These are phyloP conservation scores for Colletotrichum sp. DNA, from an alignment of 2,329 filamentous ascomycete species.

Conservation along the genomic window DNA sequence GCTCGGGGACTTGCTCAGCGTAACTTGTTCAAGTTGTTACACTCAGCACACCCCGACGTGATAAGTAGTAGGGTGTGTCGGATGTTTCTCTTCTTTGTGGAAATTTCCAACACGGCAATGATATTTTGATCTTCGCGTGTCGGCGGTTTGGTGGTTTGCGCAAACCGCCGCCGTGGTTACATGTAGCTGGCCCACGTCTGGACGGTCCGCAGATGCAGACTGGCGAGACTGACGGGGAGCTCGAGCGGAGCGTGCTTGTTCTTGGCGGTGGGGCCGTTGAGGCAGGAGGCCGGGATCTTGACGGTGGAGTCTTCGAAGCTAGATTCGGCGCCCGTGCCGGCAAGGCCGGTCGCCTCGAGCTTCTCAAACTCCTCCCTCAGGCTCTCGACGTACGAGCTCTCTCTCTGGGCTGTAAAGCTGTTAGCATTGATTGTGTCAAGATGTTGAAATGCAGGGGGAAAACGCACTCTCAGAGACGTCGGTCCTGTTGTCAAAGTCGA, in stretches of 20 bases:
- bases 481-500: conserved; percentile 14
- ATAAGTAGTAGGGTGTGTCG: conserved; percentile 2
- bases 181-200: conserved; percentile 14
- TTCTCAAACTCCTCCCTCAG: not conserved
- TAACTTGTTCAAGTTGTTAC: not conserved
- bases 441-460: rapidly evolving
- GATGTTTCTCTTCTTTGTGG: not conserved
- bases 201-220: conserved; percentile 16
- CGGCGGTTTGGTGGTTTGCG: conserved; percentile 4
- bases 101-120: conserved; percentile 11
- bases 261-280: not conserved
- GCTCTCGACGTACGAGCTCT: conserved; percentile 12
- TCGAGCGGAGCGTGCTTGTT: conserved; percentile 5
- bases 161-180: conserved; percentile 18
- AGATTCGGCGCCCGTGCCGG: conserved; percentile 1
- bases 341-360: conserved; percentile 9
- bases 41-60: conserved; percentile 10
- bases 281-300: conserved; percentile 12
- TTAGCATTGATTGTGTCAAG: not conserved
- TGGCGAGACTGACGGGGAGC: conserved; percentile 17
- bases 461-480: conserved; percentile 14
- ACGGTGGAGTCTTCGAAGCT: conserved; percentile 2
- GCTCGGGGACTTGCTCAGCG: conserved; percentile 1
- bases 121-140: not conserved
- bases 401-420: not conserved